Percentiles rank a stretch among this genome's conserved stretches.
phyloP scores from a whole-genome alignment of 306 rosid species.

The Psophocarpus tetragonolobus region DNA sequence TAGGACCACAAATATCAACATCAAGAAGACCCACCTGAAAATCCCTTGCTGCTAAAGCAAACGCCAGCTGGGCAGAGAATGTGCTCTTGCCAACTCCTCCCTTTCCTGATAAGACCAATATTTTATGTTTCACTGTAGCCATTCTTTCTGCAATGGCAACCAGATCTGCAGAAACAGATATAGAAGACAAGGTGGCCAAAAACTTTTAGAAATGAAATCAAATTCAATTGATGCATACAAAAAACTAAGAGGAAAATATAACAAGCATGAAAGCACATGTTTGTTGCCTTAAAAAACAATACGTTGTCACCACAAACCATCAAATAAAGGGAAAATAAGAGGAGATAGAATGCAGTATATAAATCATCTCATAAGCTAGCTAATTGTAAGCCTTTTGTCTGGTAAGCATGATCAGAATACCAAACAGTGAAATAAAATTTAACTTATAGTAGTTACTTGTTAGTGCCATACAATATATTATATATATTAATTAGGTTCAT shows the following conservation, averaged over 20 bases:
- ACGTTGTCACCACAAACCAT: conserved; percentile 17
- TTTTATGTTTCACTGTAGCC: conserved; percentile 96
- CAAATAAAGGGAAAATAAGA: background rate
- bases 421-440: background rate
- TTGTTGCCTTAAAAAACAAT: background rate
- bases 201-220: background rate
- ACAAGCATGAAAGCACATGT: background rate
- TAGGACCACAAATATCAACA: conserved; percentile 95
- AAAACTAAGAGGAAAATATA: background rate
- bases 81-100: conserved; percentile 99
- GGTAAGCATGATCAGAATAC: background rate
- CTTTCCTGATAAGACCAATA: conserved; percentile 84
- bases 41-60: conserved; percentile 82
- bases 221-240: background rate
- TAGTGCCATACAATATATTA: background rate
- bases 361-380: background rate
- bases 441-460: background rate
- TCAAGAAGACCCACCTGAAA: conserved; percentile 96
- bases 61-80: conserved; percentile 85
- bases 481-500: too few relatives aligned
- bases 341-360: background rate
- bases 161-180: conserved; percentile 57
- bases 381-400: background rate
- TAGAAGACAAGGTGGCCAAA: conserved; percentile 15
- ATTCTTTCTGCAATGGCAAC: conserved; percentile 83